Evolutionary conservation across 352 stramenopile species (phyloP), one percentile per base, ranked within the genome.

Genomic region (Discostella stelligera): DNA sequence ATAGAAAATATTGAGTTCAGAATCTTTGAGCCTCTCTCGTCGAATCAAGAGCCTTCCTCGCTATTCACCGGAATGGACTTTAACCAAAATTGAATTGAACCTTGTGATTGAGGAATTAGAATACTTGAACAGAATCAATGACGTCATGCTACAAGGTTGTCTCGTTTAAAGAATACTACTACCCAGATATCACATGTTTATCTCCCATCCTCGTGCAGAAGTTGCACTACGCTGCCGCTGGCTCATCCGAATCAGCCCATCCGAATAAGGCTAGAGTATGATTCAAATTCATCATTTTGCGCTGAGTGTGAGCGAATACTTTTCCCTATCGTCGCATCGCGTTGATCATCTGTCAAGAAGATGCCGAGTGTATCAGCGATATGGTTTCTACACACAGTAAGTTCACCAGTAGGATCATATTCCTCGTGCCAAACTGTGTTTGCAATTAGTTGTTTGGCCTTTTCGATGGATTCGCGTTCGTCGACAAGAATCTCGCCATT

Each of bases 391-490:
- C 63, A 74, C 1, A 71, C 64, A 32, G 59, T 18, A 61, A 86
- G 66, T 11, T 79, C 25, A 13, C 71, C 60, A 44, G 6, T 41
- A 65, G 65, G 25, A 74, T 86, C 77, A 8, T 75, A 46, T 66
- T 86, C 83, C 49, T 77, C 72, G 21, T 89, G 73, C 83, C 83
- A 89, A 11, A 67, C 55, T 27, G 60, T 61, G 71, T 73, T 79
- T 14, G 84, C 66, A 20, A 89, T 63, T 30, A 88, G 18, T 23
- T 87, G 39, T 14, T 71, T 82, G 10, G 65, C 80, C 62, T 77
- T 50, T 30, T 89, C 80, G 16, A 85, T 18, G 20, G n/a, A 44
- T 69, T 75, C 25, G 49, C 74, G 32, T 14, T 71, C 55, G 27
- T 61, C 50, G 44, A 79, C 72, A 18, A 86, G 49, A 16, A 64